These are phyloP conservation scores for Pseudonitzschia multistriata DNA, from an alignment of 108 stramenopile species.

Conservation along the genomic window DNA sequence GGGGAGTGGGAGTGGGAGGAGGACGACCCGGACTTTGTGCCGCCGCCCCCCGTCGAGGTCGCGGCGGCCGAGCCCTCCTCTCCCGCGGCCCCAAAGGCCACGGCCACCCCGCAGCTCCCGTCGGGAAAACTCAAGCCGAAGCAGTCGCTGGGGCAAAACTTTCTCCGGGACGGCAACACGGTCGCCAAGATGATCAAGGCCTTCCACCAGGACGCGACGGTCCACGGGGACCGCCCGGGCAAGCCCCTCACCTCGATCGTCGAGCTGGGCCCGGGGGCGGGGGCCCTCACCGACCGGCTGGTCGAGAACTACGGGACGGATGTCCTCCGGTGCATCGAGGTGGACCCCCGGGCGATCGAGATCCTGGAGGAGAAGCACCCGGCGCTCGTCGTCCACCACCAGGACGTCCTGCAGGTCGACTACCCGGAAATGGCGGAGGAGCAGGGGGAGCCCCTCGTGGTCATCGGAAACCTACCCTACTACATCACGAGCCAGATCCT, in stretches of 20 bases:
- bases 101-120: conserved; percentile 76
- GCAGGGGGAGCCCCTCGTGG: conserved; percentile 78
- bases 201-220: conserved; percentile 79
- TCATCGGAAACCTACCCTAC: conserved; percentile 96
- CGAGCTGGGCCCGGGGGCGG: conserved; percentile 95
- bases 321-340: conserved; percentile 88
- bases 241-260: conserved; percentile 43
- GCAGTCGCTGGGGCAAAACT: conserved; percentile 97
- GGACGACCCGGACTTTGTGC: conserved; percentile 54
- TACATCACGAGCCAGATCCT: conserved; percentile 96
- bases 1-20: conserved; percentile 91
- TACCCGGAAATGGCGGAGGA: conserved; percentile 77
- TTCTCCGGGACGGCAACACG: conserved; percentile 91
- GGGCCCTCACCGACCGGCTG: conserved; percentile 89
- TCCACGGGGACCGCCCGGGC: conserved; percentile 10
- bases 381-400: conserved; percentile 49
- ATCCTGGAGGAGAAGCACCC: conserved; percentile 74
- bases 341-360: conserved; percentile 88
- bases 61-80: conserved; percentile 23
- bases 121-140: conserved; percentile 81
- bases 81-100: conserved; percentile 25
- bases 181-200: conserved; percentile 89
- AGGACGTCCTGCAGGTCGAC: conserved; percentile 89
- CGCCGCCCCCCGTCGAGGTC: conserved; percentile 14
- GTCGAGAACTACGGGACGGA: conserved; percentile 68